Percentiles rank a stretch among this genome's conserved stretches.
phyloP scores from a whole-genome alignment of 805 yeast genomes.

The Tetrapisispora namnaoensis region DNA sequence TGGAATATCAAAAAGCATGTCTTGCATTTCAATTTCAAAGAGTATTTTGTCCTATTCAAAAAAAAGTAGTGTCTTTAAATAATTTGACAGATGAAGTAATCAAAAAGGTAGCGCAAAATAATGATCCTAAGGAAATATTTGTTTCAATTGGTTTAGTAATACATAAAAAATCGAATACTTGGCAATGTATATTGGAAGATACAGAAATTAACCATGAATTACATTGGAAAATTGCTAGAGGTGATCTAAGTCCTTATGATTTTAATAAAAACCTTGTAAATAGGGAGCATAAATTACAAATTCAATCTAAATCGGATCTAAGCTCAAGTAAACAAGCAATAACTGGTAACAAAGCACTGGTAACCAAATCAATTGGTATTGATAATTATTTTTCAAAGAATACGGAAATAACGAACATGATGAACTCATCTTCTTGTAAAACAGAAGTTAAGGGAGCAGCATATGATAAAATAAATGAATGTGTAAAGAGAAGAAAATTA shows the following conservation, averaged over 20 bases:
- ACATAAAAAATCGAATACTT: constrained; percentile 10
- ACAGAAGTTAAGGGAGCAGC: background rate
- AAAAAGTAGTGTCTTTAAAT: constrained; percentile 47
- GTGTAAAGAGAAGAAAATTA: constrained; percentile 19
- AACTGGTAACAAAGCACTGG: background rate
- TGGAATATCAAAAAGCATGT: constrained; percentile 56
- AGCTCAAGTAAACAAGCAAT: no score
- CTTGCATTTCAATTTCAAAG: constrained; percentile 78
- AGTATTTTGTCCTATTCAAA: constrained; percentile 60
- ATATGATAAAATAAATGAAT: constrained; percentile 13
- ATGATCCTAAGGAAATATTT: constrained; percentile 22
- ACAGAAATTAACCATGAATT: constrained; percentile 33
- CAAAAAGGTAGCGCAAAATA: background rate
- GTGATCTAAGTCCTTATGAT: constrained; percentile 54
- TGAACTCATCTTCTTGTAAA: background rate
- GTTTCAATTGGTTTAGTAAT: constrained; percentile 34
- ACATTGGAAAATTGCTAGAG: constrained; percentile 52
- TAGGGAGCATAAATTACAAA: constrained; percentile 24
- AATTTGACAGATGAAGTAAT: constrained; percentile 37
- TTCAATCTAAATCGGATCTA: constrained; percentile 18
- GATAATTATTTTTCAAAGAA: constrained; percentile 17
- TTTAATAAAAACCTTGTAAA: constrained; percentile 26
- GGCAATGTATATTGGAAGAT: constrained; percentile 21
- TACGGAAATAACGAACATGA: background rate
- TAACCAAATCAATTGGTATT: constrained; percentile 6